A percentile compares a stretch with the other conserved stretches of the same genome.
Conservation (phyloP, 108 stramenopile species). For the Cyclotella sp. region DNA sequence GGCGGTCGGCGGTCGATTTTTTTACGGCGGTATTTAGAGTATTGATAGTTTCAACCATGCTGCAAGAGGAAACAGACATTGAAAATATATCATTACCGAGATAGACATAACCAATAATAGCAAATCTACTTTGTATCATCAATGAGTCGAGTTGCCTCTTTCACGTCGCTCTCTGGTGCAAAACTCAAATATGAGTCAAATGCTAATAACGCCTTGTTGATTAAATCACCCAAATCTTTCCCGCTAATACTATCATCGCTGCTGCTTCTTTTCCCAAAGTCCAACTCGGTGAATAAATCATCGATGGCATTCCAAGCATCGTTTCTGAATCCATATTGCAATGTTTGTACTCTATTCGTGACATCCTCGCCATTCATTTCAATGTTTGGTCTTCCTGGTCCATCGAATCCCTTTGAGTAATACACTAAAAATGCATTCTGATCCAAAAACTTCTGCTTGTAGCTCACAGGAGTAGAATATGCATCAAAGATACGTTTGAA, state of each 20-base stretch:
- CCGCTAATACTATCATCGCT: constrained; percentile 1
- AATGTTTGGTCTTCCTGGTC: constrained; percentile 68
- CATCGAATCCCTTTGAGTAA: constrained; percentile 89
- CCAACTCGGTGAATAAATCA: constrained; percentile 65
- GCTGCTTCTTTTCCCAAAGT: constrained; percentile 38
- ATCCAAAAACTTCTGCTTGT: constrained; percentile 88
- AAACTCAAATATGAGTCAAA: constrained; percentile 44
- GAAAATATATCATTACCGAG: too few relatives aligned
- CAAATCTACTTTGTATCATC: too few relatives aligned
- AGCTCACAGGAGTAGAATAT: constrained; percentile 77
- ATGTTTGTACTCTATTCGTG: constrained; percentile 59
- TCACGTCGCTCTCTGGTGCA: constrained; percentile 40
- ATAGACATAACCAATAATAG: background rate
- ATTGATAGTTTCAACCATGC: too few relatives aligned
- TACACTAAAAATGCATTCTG: constrained; percentile 90
- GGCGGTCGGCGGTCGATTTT: too few relatives aligned
- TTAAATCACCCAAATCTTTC: constrained; percentile 27
- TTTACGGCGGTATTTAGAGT: too few relatives aligned
- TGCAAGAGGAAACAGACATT: too few relatives aligned
- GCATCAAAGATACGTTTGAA: constrained; percentile 86
- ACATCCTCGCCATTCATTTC: constrained; percentile 52
- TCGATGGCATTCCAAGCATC: constrained; percentile 82
- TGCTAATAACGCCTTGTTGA: constrained; percentile 11
- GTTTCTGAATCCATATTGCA: constrained; percentile 82
- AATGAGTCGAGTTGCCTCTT: constrained; percentile 14